A percentile compares a stretch with the other conserved stretches of the same genome.
These are phyloP conservation scores for Xylaria nigripes DNA, from an alignment of 495 filamentous ascomycete species.

Conservation along the genomic window DNA sequence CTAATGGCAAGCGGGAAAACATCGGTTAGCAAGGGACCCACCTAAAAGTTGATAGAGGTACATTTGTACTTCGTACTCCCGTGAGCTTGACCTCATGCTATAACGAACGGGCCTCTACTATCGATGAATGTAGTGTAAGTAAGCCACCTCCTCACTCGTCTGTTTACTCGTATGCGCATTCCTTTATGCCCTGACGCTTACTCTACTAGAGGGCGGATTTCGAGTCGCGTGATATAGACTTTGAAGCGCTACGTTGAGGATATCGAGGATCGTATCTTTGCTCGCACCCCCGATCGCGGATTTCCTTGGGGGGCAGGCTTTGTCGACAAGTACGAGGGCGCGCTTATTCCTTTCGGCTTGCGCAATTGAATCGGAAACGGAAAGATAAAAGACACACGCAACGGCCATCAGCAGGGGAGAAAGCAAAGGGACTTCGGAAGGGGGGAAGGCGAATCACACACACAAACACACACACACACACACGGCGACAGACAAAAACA, in stretches of 20 bases:
- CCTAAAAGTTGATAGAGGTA: slow-evolving; percentile 10
- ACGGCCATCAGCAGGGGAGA: too few species aligned
- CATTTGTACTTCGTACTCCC: background rate
- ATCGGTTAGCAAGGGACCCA: background rate
- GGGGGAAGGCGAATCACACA: background rate
- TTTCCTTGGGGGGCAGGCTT: too few species aligned
- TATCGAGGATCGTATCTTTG: too few species aligned
- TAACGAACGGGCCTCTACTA: background rate
- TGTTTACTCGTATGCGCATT: background rate
- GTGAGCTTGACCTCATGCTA: background rate
- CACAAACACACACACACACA: background rate
- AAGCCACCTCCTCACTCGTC: background rate
- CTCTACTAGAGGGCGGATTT: background rate
- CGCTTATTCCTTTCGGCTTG: too few species aligned
- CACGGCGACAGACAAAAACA: background rate
- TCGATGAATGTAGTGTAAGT: background rate
- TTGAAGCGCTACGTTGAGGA: background rate
- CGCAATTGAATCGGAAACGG: too few species aligned
- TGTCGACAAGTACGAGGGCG: too few species aligned
- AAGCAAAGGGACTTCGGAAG: background rate
- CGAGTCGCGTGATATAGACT: background rate
- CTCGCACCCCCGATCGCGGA: too few species aligned
- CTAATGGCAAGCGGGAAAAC: slow-evolving; percentile 1
- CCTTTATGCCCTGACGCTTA: too few species aligned
- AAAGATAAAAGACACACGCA: too few species aligned